Conservation (phyloP, 2,329 filamentous ascomycete species). For the Sporothrix globosa region DNA sequence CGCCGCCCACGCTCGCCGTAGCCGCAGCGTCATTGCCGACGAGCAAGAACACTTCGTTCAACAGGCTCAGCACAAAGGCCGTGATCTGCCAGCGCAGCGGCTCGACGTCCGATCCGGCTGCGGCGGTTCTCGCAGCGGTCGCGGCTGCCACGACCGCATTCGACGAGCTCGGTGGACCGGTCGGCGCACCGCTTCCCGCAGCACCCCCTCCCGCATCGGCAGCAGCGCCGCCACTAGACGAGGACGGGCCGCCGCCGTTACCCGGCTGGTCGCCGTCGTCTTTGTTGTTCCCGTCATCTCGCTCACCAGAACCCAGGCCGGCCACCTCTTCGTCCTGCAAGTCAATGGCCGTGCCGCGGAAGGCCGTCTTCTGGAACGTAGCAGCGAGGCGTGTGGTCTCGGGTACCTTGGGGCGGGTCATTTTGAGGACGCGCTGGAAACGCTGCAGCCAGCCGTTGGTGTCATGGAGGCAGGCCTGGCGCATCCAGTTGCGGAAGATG, state of each 20-base stretch:
- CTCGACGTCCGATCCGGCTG: conserved; percentile 70
- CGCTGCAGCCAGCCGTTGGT: conserved; percentile 85
- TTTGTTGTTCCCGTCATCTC: conserved; percentile 61
- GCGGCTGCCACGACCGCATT: conserved; percentile 14
- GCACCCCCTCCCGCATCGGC: neutral
- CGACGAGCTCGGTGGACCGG: neutral
- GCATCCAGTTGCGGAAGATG: conserved; percentile 90
- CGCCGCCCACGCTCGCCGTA: conserved; percentile 61
- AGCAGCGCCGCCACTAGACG: neutral
- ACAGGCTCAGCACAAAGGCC: conserved; percentile 87
- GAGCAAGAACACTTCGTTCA: conserved; percentile 79
- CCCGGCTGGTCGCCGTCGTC: conserved; percentile 37
- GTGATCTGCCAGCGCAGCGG: conserved; percentile 93
- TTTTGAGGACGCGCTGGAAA: conserved; percentile 85
- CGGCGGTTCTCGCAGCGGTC: conserved; percentile 36
- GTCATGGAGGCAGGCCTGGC: conserved; percentile 80
- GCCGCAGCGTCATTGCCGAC: conserved; percentile 77
- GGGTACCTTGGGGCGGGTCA: conserved; percentile 72
- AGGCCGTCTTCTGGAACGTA: conserved; percentile 42
- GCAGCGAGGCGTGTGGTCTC: conserved; percentile 48
- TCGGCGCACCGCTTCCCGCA: neutral
- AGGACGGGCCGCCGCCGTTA: conserved; percentile 35
- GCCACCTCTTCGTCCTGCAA: conserved; percentile 95
- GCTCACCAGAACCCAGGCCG: conserved; percentile 73
- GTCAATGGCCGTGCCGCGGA: conserved; percentile 64